These are phyloP conservation scores for Eucalyptus sp. DNA, from an alignment of 345 rosid species.

Conservation along the genomic window DNA sequence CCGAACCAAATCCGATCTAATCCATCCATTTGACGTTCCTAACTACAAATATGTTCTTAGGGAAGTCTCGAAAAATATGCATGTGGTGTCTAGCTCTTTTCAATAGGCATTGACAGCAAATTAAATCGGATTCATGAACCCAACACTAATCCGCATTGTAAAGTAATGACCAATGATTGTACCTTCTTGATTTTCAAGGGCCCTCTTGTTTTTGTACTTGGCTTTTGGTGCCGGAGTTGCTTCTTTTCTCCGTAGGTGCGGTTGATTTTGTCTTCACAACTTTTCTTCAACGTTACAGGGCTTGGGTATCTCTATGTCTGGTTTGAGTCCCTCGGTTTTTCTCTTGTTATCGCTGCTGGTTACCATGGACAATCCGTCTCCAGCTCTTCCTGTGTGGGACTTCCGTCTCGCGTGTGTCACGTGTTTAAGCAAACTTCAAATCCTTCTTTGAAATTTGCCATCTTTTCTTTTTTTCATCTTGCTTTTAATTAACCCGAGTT, in stretches of 20 bases:
- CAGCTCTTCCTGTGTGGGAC: not conserved
- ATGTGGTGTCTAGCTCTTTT: not conserved
- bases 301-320: not conserved
- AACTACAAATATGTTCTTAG: not conserved
- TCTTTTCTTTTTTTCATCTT: no score
- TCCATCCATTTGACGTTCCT: no score
- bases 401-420: not conserved
- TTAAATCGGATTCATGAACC: not conserved
- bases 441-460: not conserved
- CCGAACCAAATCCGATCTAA: no score
- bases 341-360: not conserved
- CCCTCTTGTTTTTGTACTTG: not conserved
- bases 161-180: not conserved
- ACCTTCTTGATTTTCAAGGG: not conserved
- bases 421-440: not conserved
- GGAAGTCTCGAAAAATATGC: constrained; percentile 27
- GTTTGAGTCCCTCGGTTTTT: not conserved
- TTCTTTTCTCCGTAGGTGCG: not conserved
- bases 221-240: not conserved
- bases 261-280: not conserved
- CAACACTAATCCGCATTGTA: not conserved
- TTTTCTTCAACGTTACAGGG: not conserved
- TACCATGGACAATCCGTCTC: not conserved
- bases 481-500: not conserved
- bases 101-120: not conserved